These are phyloP conservation scores for Erythrophleum ivorense DNA, from an alignment of 331 rosid genomes.

Conservation along the genomic window DNA sequence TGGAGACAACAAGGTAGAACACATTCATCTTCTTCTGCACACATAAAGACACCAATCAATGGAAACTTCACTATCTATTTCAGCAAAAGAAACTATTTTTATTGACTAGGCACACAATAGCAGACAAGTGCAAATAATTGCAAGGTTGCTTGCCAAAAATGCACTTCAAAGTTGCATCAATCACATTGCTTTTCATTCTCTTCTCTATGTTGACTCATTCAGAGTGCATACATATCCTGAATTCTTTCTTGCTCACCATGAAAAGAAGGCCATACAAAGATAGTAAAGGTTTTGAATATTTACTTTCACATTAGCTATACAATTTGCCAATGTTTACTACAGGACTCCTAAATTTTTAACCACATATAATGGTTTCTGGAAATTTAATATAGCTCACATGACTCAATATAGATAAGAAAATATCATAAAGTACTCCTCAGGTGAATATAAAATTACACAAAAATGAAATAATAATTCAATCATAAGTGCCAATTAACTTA, in stretches of 20 bases:
- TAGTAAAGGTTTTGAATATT: not conserved
- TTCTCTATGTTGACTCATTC: conserved; percentile 11
- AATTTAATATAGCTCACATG: conserved; percentile 10
- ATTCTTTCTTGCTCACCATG: conserved; percentile 8
- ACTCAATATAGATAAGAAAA: not conserved
- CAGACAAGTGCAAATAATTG: not conserved
- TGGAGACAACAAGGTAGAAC: conserved; percentile 61
- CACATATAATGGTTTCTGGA: conserved; percentile 36
- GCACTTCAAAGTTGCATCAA: conserved; percentile 7
- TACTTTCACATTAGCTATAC: not conserved
- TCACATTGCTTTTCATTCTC: conserved; percentile 10
- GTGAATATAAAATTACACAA: not conserved
- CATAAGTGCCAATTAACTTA: conserved; percentile 41
- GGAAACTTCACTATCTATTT: conserved; percentile 16
- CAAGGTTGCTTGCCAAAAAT: not conserved
- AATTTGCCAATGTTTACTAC: not conserved
- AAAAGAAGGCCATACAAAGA: not conserved
- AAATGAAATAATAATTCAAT: not conserved
- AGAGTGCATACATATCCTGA: conserved; percentile 8
- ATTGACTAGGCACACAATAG: conserved; percentile 1
- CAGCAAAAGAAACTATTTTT: not conserved
- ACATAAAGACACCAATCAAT: conserved; percentile 30
- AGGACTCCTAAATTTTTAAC: conserved; percentile 9
- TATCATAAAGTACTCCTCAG: conserved; percentile 7
- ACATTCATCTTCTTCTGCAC: conserved; percentile 63